Base-by-base conservation (phyloP, 352 stramenopile species). In the Plasmopara muralis region DNA sequence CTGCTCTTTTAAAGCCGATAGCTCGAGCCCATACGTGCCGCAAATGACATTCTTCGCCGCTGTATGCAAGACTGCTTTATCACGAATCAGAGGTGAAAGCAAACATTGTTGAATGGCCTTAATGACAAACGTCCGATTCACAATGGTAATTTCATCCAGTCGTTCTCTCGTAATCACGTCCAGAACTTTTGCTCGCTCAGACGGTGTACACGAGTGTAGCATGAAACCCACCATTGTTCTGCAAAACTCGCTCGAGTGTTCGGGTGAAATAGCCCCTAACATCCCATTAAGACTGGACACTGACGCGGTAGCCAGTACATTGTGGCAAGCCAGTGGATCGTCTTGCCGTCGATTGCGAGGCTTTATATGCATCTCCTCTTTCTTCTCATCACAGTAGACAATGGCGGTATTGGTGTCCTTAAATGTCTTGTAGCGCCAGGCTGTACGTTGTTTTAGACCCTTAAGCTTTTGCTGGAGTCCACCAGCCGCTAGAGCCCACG, bases 191-290 rank as follows among this genome's bases (percentile, higher is more conserved):
- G 71, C 61, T 25, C 83, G 77, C 50, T 87, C 79, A 18, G 57
- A 55, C 16, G 80, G 74, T 8, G 70, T 56, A 30, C 76, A 85
- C 30, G 78, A 76, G 34, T 89, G 75, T 43, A 93, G 67, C 80
- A 93, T 90, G 55, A 93, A 93, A 46, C 78, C 76, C 7, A 82
- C 87, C 83, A 93, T 91, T 14, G 77, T 91, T 49, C 70, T 82
- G 60, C 75, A 83, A 41, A 85, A 90, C 54, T 87, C 62, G 45
- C 70, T 85, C 42, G 80, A 88, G 46, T 80, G 55, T 43, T 89
- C 70, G 0, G 83, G 83, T 9, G 83, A 90, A 5, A 74, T 93
- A 5, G 83, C 83, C 0, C 74, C 70, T 9, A 93, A 63, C 25
- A 93, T 90, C 9, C 74, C 80, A 48, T 93, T 93, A 5, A 93